phyloP scores from a whole-genome alignment of 1,284 basidiomycete species.

The Mycena sp. region DNA sequence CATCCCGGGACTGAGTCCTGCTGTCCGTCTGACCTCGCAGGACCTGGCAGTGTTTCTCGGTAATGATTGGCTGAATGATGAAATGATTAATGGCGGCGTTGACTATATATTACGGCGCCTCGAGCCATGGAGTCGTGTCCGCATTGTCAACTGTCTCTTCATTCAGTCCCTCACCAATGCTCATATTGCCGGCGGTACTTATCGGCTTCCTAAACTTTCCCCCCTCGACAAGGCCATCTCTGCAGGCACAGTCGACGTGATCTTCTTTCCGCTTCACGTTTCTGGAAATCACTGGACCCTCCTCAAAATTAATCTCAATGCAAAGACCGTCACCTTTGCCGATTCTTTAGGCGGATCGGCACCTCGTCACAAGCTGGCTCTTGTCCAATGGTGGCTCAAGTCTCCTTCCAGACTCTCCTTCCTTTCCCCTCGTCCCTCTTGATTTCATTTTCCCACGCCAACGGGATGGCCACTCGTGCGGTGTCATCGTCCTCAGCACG shows the following conservation, averaged over 20 bases:
- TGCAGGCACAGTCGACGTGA: not conserved
- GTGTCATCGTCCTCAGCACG: slow-evolving; percentile 24
- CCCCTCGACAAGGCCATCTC: slow-evolving; percentile 1
- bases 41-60: slow-evolving; percentile 13
- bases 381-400: slow-evolving; percentile 24
- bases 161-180: not conserved
- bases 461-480: slow-evolving; percentile 27
- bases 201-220: not conserved
- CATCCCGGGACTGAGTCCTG: not conserved
- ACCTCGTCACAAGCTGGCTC: not conserved
- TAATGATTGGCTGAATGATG: slow-evolving; percentile 23
- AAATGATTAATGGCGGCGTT: slow-evolving; percentile 20
- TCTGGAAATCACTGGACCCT: slow-evolving; percentile 28
- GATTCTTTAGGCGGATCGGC: slow-evolving; percentile 6
- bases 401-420: not conserved
- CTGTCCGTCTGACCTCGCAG: not conserved
- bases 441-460: slow-evolving; percentile 18
- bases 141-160: slow-evolving; percentile 13
- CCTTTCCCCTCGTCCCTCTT: not conserved
- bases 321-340: not conserved
- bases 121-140: not conserved
- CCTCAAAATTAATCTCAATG: not conserved
- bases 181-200: not conserved
- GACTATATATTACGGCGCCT: slow-evolving; percentile 15
- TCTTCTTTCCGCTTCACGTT: slow-evolving; percentile 22